Percentiles rank a stretch among this genome's conserved stretches.
phyloP scores from a whole-genome alignment of 805 yeast species.

The Hanseniaspora lachancei region DNA sequence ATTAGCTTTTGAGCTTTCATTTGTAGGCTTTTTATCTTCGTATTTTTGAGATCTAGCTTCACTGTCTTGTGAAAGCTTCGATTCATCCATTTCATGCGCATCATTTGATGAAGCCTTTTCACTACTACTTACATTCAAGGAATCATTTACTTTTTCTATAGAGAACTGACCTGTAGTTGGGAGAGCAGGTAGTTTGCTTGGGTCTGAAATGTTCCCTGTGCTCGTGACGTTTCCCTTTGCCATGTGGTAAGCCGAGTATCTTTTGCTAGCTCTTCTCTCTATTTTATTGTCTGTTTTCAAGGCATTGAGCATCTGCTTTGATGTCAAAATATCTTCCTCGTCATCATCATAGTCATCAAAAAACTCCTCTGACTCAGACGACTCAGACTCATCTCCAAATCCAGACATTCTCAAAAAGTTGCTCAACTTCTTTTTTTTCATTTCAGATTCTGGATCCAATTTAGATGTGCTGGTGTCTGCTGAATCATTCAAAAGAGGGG shows the following conservation, averaged over 20 bases:
- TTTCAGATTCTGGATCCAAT: constrained; percentile 9
- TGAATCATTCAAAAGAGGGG: not conserved
- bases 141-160: not conserved
- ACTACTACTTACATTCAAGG: not conserved
- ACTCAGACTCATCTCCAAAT: not conserved
- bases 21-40: not conserved
- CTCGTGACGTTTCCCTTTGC: constrained; percentile 38
- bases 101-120: not conserved
- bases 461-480: not conserved
- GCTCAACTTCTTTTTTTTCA: constrained; percentile 11
- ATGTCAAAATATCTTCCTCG: constrained; percentile 28
- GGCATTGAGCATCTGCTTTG: constrained; percentile 44
- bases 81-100: too few relatives aligned
- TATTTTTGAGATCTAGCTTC: not conserved
- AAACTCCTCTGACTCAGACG: constrained; percentile 53
- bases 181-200: constrained; percentile 20
- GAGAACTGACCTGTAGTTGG: constrained; percentile 15
- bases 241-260: constrained; percentile 88
- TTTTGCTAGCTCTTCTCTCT: constrained; percentile 82
- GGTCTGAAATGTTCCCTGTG: constrained; percentile 33
- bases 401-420: constrained; percentile 12
- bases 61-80: too few relatives aligned
- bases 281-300: constrained; percentile 72
- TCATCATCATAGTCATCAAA: constrained; percentile 20
- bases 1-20: not conserved